Evolutionary conservation across 2,329 filamentous ascomycete species (phyloP).

Genomic region (Diaporthe sp.): DNA sequence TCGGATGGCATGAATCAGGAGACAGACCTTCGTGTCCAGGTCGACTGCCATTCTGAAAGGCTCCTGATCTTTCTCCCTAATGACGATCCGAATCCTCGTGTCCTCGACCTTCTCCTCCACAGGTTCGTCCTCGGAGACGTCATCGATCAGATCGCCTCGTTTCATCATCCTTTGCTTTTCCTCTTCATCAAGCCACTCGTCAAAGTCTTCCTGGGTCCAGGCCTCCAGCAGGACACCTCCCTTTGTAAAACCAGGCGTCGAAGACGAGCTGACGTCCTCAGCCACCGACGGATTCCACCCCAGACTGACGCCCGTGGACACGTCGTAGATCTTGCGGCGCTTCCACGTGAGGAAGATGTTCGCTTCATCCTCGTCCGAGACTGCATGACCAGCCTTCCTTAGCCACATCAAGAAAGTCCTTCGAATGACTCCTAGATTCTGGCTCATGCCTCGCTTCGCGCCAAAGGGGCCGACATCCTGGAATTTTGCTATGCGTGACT

Average conservation of each 20-base stretch:
- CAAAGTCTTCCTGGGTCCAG: conserved; percentile 76
- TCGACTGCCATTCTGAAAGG: conserved; percentile 65
- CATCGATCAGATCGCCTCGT: conserved; percentile 52
- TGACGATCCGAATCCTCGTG: conserved; percentile 61
- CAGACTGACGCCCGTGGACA: conserved; percentile 79
- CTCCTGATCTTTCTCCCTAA: conserved; percentile 66
- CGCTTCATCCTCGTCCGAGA: conserved; percentile 52
- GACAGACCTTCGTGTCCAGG: conserved; percentile 69
- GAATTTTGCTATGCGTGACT: conserved; percentile 70
- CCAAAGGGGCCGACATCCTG: conserved; percentile 36
- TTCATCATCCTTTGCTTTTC: conserved; percentile 60
- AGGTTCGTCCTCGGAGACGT: conserved; percentile 8
- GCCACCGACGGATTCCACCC: conserved; percentile 65
- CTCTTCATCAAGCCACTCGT: conserved; percentile 60
- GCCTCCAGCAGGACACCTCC: conserved; percentile 80
- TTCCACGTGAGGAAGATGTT: conserved; percentile 85
- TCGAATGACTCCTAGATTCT: conserved; percentile 33
- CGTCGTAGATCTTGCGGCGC: conserved; percentile 77
- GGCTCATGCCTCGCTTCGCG: conserved; percentile 30
- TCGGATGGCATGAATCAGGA: conserved; percentile 73
- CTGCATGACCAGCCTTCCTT: not conserved
- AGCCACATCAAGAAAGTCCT: conserved; percentile 17
- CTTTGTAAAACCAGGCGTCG: conserved; percentile 57
- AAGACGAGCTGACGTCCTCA: conserved; percentile 55
- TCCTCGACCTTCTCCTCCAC: conserved; percentile 40